Base-by-base conservation (phyloP, 2,329 filamentous ascomycete genomes). In the Pyrenophora teres region DNA sequence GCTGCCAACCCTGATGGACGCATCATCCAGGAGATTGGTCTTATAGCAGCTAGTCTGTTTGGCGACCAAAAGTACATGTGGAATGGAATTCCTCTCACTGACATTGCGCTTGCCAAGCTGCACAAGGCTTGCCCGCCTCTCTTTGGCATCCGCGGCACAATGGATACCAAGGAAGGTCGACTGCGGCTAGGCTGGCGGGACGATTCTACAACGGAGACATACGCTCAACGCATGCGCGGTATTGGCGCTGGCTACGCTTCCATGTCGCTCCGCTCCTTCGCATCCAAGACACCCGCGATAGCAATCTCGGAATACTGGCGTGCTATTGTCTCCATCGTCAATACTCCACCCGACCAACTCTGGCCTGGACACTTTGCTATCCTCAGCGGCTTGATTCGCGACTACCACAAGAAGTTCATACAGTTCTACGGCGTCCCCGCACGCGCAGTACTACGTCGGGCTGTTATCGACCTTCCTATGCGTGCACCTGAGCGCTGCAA, bases 81-180 rank as follows among this genome's bases (percentile, higher is more conserved):
- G 80, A 82, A 86, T 43, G 87, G 85, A 7, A 75, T 82, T 40
- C 82, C 87, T 1, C 79, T 96, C 51, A 87, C 91, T 45, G 90
- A 95, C 68, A 89, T 97, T 52, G 80, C 97, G 25, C 87, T 96
- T 65, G 87, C 92, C 47, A 97, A 97, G 73, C 89, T 90, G 65
- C 86, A 92, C 53, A 80, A 89, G 13, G 80, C 84, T 3, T 96
- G 91, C 64, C 93, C 94, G 0, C 87, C 92, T 1, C 78, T 99
- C 0, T 97, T 95, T 70, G 93, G 93, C 15, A 84, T 92, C 59
- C 82, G 84, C 37, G 92, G 90, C 19, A 85, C 80, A 56, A 90
- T 96, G 70, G 86, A 81, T 55, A 95, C 87, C 0, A 81, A 57
- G 13, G 52, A 63, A 46, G 71, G 71, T 25, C 64, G 64, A 21